Conservation (phyloP, 73 alveolate species). For the Paraurostyla sp. region DNA sequence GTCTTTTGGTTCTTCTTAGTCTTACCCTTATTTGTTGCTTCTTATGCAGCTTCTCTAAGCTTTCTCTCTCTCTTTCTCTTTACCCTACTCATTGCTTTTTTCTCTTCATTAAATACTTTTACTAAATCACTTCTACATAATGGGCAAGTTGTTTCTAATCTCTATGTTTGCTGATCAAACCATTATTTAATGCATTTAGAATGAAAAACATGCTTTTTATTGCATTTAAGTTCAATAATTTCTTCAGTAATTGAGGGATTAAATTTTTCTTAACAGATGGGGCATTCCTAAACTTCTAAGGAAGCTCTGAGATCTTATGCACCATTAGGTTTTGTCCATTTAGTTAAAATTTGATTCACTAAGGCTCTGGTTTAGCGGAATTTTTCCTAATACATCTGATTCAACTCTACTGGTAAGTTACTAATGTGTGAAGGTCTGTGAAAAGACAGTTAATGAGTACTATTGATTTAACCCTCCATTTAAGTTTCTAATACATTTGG, state of each 20-base stretch:
- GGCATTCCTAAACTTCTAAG: background rate
- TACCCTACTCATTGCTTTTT: background rate
- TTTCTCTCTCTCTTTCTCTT: background rate
- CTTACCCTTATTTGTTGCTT: too few species aligned
- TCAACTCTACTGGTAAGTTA: too few species aligned
- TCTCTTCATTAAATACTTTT: background rate
- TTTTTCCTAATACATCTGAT: too few species aligned
- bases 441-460: too few species aligned
- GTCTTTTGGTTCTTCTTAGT: too few species aligned
- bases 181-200: conserved; percentile 55
- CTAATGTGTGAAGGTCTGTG: too few species aligned
- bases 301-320: too few species aligned
- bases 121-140: conserved; percentile 26
- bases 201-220: conserved; percentile 68
- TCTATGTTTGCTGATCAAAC: conserved; percentile 14
- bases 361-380: too few species aligned
- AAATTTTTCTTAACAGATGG: conserved; percentile 6
- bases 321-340: conserved; percentile 2
- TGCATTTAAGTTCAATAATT: conserved; percentile 49
- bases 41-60: too few species aligned
- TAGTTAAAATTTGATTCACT: background rate
- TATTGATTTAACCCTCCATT: too few species aligned
- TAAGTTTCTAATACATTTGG: too few species aligned
- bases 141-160: background rate
- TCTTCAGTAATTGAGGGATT: background rate